Base-by-base conservation (phyloP, 2,329 filamentous ascomycete genomes). In the Domatiomyces globalis region DNA sequence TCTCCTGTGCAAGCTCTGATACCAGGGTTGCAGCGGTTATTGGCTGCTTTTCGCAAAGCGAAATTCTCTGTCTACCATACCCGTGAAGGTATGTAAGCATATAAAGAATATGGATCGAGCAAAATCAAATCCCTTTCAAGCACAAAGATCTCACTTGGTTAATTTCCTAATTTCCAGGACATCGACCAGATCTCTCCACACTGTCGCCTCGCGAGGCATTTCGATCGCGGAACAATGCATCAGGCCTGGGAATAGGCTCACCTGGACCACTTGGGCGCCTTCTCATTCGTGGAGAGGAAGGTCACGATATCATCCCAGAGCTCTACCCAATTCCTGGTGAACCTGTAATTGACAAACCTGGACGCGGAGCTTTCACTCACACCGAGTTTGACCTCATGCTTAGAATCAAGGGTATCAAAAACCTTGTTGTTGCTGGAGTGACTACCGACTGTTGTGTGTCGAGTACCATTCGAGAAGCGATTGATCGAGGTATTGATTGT, bases 261-360 rank as follows among this genome's bases (percentile, higher is more conserved):
- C 63, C 55, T 12, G 78, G 78, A 0, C 77, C 77, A 1, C 62
- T 80, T 45, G 78, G 79, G 1, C 72, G 74, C n/a, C 69, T 81
- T 2, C 65, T 82, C 3, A 67, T 81, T 20, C 73, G 78, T 18
- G 78, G 79, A 0, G 74, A 80, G 58, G 59, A 66, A 19, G 79
- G 79, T 0, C 77, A 80, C 59, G 77, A 76, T 46, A 78, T 73
- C 27, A 70, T 81, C 17, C 65, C 71, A 6, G 77, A 81, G 57
- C 62, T 78, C 29, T 71, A 70, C 51, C 75, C 75, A 12, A 50
- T 71, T 15, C 62, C 64, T 1, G 66, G 65, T 2, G 75, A 78
- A 57, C 68, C 72, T 0, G 66, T 78, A 7, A 71, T 79, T 44
- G 75, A 78, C 61, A 78, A 78, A 61, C 74, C 75, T 0, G 74